Percentiles rank a stretch among this genome's conserved stretches.
These are phyloP conservation scores for Suillus luteus DNA, from an alignment of 768 basidiomycete genomes.

Conservation along the genomic window DNA sequence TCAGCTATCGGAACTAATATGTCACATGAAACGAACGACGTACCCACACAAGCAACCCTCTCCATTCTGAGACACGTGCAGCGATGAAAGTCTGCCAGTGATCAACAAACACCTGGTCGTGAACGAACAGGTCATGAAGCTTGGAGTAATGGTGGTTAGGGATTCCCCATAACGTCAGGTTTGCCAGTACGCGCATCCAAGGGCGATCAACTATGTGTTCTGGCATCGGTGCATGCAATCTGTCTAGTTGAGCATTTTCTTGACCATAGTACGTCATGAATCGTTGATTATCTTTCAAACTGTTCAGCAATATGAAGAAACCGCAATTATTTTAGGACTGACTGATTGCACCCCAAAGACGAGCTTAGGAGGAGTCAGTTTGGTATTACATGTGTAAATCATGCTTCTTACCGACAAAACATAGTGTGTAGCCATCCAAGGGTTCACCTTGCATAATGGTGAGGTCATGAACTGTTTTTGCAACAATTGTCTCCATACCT, in stretches of 20 bases:
- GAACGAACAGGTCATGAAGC: slow-evolving; percentile 49
- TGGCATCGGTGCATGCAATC: slow-evolving; percentile 47
- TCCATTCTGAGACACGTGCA: slow-evolving; percentile 47
- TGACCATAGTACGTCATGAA: slow-evolving; percentile 55
- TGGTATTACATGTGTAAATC: not conserved
- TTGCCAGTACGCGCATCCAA: slow-evolving; percentile 35
- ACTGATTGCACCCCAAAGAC: slow-evolving; percentile 47
- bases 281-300: slow-evolving; percentile 43
- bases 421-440: slow-evolving; percentile 40
- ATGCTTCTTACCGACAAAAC: slow-evolving; percentile 36
- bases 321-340: slow-evolving; percentile 20
- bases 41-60: slow-evolving; percentile 35
- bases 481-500: slow-evolving; percentile 29
- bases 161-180: slow-evolving; percentile 42
- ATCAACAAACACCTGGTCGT: slow-evolving; percentile 48
- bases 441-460: slow-evolving; percentile 25
- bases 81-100: slow-evolving; percentile 52
- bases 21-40: slow-evolving; percentile 17
- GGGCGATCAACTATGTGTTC: slow-evolving; percentile 36
- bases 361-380: slow-evolving; percentile 29
- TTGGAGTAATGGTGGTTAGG: slow-evolving; percentile 40
- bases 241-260: slow-evolving; percentile 47
- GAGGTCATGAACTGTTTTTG: not conserved
- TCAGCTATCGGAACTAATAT: not conserved
- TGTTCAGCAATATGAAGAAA: slow-evolving; percentile 8